Percentiles rank a stretch among this genome's conserved stretches.
phyloP scores from a whole-genome alignment of 805 yeast genomes.

The Kodamaea nitidulidarum region DNA sequence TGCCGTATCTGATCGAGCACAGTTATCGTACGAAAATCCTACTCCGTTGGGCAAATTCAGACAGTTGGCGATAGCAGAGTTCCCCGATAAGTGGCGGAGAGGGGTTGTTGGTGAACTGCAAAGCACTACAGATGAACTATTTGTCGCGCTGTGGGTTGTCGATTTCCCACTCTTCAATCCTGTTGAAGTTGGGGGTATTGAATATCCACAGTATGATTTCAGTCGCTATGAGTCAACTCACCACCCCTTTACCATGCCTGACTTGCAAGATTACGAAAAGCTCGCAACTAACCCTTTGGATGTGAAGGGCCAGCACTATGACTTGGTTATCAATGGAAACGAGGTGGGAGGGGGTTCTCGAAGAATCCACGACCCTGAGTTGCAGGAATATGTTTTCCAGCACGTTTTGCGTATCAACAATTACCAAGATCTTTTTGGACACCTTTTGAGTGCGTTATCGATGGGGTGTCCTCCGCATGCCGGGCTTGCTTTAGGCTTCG shows the following conservation, averaged over 20 bases:
- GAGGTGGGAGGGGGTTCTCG: slow-evolving; percentile 98
- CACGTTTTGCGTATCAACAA: slow-evolving; percentile 57
- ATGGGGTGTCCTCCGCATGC: slow-evolving; percentile 99
- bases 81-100: slow-evolving; percentile 44
- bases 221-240: slow-evolving; percentile 66
- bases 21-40: slow-evolving; percentile 79
- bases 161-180: slow-evolving; percentile 93
- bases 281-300: slow-evolving; percentile 53
- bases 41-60: slow-evolving; percentile 89
- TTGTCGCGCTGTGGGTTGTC: slow-evolving; percentile 80
- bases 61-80: slow-evolving; percentile 60
- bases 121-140: slow-evolving; percentile 36
- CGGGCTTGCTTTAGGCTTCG: slow-evolving; percentile 94
- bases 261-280: slow-evolving; percentile 58
- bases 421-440: slow-evolving; percentile 72
- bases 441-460: slow-evolving; percentile 71
- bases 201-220: slow-evolving; percentile 61
- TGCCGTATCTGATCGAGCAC: slow-evolving; percentile 73
- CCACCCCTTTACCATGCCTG: slow-evolving; percentile 96
- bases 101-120: slow-evolving; percentile 14
- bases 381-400: slow-evolving; percentile 72
- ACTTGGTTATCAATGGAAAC: slow-evolving; percentile 87
- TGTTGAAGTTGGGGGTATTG: slow-evolving; percentile 34
- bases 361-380: slow-evolving; percentile 80
- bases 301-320: slow-evolving; percentile 89